These are phyloP conservation scores for Cryptococcus hybrid DNA, from an alignment of 1,284 basidiomycete species.

Conservation along the genomic window DNA sequence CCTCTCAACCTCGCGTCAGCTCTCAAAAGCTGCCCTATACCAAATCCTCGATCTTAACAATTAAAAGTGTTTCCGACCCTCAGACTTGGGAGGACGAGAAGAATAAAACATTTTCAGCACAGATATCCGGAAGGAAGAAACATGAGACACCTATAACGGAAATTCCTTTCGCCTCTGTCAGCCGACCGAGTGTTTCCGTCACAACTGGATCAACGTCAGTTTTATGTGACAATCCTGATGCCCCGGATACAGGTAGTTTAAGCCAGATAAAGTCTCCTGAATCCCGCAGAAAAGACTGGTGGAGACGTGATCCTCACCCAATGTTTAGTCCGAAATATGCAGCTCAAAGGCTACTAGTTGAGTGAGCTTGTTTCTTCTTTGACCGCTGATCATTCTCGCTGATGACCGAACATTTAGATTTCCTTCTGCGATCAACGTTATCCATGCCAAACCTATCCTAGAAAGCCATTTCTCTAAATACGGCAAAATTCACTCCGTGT, in stretches of 20 bases:
- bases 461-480: conserved; percentile 30
- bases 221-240: not conserved
- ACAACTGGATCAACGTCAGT: no score
- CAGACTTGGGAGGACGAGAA: no score
- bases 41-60: no score
- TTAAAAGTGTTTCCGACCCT: no score
- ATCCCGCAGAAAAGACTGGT: conserved; percentile 11
- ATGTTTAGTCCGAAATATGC: conserved; percentile 25
- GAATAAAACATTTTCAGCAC: no score
- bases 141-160: no score
- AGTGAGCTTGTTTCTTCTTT: conserved; percentile 16
- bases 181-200: no score
- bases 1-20: no score
- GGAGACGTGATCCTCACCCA: conserved; percentile 28
- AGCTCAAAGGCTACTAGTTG: conserved; percentile 21
- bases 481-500: conserved; percentile 25
- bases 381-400: not conserved
- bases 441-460: conserved; percentile 11
- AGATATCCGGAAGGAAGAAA: no score
- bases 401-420: conserved; percentile 15
- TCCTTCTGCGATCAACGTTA: conserved; percentile 22
- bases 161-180: no score
- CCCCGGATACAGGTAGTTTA: not conserved
- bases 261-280: no score
- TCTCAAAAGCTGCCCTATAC: no score